Percentiles rank a stretch among this genome's conserved stretches.
phyloP scores from a whole-genome alignment of 1,284 basidiomycete genomes.

The Afroboletus lepidellus region DNA sequence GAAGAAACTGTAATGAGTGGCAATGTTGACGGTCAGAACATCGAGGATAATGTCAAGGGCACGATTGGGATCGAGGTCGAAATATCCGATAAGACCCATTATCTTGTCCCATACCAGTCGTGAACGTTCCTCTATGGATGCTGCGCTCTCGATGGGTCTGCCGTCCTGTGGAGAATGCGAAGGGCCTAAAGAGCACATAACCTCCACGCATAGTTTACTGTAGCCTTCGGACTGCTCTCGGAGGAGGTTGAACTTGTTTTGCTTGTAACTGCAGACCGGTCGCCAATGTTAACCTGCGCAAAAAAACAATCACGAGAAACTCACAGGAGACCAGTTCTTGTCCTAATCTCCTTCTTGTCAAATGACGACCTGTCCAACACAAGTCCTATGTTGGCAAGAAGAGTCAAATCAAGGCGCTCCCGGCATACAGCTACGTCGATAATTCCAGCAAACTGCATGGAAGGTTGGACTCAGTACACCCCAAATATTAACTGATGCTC shows the following conservation, averaged over 20 bases:
- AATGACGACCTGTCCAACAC: slow-evolving; percentile 60
- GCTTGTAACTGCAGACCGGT: slow-evolving; percentile 76
- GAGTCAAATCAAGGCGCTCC: slow-evolving; percentile 66
- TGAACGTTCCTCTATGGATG: slow-evolving; percentile 62
- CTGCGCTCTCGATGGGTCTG: slow-evolving; percentile 55
- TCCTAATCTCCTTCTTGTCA: slow-evolving; percentile 75
- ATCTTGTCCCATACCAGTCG: slow-evolving; percentile 82
- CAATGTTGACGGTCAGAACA: slow-evolving; percentile 79
- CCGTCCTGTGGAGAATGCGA: slow-evolving; percentile 63
- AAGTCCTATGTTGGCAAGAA: slow-evolving; percentile 61
- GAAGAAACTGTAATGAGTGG: slow-evolving; percentile 91
- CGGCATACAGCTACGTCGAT: slow-evolving; percentile 60
- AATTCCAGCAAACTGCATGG: slow-evolving; percentile 38
- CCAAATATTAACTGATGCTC: slow-evolving; percentile 29
- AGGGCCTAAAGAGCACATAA: slow-evolving; percentile 77
- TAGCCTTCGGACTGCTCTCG: slow-evolving; percentile 98
- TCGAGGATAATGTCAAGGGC: slow-evolving; percentile 94
- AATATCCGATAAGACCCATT: slow-evolving; percentile 90
- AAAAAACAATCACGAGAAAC: slow-evolving; percentile 32
- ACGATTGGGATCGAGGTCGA: slow-evolving; percentile 93
- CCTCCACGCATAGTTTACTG: slow-evolving; percentile 85
- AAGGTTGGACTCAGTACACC: slow-evolving; percentile 5
- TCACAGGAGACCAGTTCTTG: slow-evolving; percentile 76
- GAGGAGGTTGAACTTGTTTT: slow-evolving; percentile 97
- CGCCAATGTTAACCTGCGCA: slow-evolving; percentile 7